Base-by-base conservation (phyloP, 2,329 filamentous ascomycete genomes). In the Saccharata proteae region DNA sequence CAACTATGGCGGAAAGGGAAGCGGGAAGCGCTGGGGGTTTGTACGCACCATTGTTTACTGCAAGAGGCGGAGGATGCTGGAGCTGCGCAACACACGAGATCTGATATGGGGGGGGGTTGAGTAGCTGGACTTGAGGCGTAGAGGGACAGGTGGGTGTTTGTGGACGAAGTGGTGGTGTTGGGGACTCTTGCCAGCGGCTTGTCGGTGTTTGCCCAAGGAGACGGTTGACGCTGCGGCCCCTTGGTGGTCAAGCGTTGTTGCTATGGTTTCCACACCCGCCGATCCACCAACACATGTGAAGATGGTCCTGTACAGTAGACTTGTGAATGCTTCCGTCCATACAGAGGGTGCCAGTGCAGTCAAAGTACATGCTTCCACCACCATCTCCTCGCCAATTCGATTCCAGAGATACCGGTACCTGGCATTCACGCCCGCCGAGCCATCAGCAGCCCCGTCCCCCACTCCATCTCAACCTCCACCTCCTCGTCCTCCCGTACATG, bases 391-490 rank as follows among this genome's bases (percentile, higher is more conserved):
- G n/a, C n/a, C 20, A 22, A 22, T 22, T 22, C 20, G 8, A 8
- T 22, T 8, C 20, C 20, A n/a, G 8, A 22, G 20, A n/a, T 9
- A 4, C 16, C 7, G n/a, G n/a, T n/a, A n/a, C n/a, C n/a, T n/a
- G n/a, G n/a, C 16, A 22, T 35, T 38, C 20, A 43, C 36, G 38
- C 46, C 42, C 58, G 62, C 48, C 63, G 64, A 11, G 70, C 70
- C 58, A 77, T 56, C 25, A 78, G 45, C 29, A 78, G 54, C 22
- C 64, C 67, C 37, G 65, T 74, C 0, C 71, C 74, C 73, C 74
- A 77, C 40, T 76, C 69, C 30, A 63, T 62, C 42, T 69, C 59
- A 26, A 63, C 52, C 30, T 46, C 43, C 29, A 54, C 19, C 19
- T 27, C 34, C 6, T 34, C 30, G 10, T 14, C 20, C 10, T 63